These are phyloP conservation scores for Dendrostoma leiphaemia DNA, from an alignment of 2,329 filamentous ascomycete genomes.

Conservation along the genomic window DNA sequence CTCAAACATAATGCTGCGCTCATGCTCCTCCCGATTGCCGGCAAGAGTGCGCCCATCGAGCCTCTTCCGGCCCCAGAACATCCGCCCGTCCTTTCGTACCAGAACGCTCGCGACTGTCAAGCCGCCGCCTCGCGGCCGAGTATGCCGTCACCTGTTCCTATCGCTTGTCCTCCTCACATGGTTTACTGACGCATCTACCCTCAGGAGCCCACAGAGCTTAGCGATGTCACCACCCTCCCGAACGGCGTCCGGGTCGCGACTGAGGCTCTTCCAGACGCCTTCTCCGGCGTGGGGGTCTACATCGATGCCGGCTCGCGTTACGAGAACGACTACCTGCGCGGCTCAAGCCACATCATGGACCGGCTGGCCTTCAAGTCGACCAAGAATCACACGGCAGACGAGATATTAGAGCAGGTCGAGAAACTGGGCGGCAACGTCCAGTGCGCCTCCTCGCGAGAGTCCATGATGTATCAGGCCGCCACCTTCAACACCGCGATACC, in stretches of 20 bases:
- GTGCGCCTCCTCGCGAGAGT: constrained; percentile 91
- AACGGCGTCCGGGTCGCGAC: constrained; percentile 95
- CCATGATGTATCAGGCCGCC: constrained; percentile 97
- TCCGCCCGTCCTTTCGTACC: constrained; percentile 12
- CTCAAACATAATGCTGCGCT: constrained; percentile 17
- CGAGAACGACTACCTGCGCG: constrained; percentile 80
- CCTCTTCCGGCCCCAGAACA: constrained; percentile 8
- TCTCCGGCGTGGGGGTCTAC: constrained; percentile 93
- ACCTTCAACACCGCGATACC: constrained; percentile 94
- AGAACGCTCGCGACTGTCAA: constrained; percentile 15
- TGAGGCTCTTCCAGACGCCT: constrained; percentile 89
- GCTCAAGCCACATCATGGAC: constrained; percentile 95
- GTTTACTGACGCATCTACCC: neutral
- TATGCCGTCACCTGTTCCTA: neutral
- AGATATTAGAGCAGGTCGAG: constrained; percentile 86
- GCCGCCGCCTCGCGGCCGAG: constrained; percentile 11
- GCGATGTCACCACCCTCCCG: constrained; percentile 80
- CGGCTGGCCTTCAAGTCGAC: constrained; percentile 93
- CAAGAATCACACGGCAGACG: constrained; percentile 66
- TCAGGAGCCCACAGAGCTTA: constrained; percentile 81
- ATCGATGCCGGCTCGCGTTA: constrained; percentile 93
- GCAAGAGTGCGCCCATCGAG: constrained; percentile 10
- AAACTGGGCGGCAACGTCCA: constrained; percentile 92
- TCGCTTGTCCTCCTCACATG: neutral
- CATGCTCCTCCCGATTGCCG: constrained; percentile 15